Evolutionary conservation across 1,284 basidiomycete genomes (phyloP).

Genomic region (Porogramme epimiltina): DNA sequence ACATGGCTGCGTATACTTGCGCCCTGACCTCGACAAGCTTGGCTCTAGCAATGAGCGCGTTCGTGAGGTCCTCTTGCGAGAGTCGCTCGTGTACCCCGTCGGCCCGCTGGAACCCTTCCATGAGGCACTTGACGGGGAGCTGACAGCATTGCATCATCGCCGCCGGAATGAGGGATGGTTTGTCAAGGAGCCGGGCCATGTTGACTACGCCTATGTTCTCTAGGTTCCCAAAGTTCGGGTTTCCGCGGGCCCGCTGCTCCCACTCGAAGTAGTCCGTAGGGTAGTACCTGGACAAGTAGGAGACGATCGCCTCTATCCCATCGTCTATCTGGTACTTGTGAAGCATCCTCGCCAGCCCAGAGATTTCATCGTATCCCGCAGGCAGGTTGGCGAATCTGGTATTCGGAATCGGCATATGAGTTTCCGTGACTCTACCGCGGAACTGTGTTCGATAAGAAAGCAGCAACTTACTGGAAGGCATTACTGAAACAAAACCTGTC

Average conservation of each 20-base stretch:
- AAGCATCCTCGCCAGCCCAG: not conserved
- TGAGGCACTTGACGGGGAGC: not conserved
- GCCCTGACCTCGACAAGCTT: not conserved
- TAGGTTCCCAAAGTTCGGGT: not conserved
- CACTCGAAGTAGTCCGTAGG: not conserved
- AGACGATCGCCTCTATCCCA: not conserved
- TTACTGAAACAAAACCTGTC: no score
- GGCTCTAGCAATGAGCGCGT: not conserved
- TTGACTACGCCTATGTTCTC: conserved; percentile 1
- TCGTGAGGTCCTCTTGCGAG: not conserved
- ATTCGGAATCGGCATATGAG: no score
- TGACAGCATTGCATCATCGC: not conserved
- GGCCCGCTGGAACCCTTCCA: not conserved
- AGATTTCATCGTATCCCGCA: not conserved
- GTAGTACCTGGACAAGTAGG: not conserved
- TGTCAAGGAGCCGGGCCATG: conserved; percentile 1
- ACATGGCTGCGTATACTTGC: no score
- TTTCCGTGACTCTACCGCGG: no score
- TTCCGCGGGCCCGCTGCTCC: no score
- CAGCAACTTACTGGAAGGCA: no score
- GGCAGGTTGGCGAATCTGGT: not conserved
- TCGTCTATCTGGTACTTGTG: not conserved
- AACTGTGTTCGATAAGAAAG: no score
- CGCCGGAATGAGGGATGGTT: not conserved
- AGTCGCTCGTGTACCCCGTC: conserved; percentile 5